Percentiles rank a stretch among this genome's conserved stretches.
phyloP scores from a whole-genome alignment of 306 rosid genomes.

The Nissolia schottii region DNA sequence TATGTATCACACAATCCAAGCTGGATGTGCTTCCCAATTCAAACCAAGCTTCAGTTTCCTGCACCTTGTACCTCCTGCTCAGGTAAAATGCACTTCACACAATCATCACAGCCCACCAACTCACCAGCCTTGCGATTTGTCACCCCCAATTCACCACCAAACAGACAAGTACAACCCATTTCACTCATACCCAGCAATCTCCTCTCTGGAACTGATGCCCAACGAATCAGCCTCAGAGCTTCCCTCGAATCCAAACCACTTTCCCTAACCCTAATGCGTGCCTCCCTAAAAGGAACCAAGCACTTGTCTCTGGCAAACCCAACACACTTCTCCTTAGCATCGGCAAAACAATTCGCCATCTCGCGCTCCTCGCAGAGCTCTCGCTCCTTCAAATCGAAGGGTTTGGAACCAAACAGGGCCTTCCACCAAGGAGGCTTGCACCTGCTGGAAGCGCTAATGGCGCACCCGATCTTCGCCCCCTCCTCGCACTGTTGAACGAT shows the following conservation, averaged over 20 bases:
- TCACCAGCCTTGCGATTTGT: conserved; percentile 53
- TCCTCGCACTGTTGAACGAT: conserved; percentile 61
- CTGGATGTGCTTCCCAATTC: background rate
- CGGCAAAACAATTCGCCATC: conserved; percentile 24
- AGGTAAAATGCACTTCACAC: conserved; percentile 30
- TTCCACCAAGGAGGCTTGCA: conserved; percentile 85
- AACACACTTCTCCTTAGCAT: conserved; percentile 39
- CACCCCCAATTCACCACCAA: conserved; percentile 3
- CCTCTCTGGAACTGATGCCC: conserved; percentile 37
- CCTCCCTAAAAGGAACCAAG: conserved; percentile 54
- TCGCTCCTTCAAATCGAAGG: conserved; percentile 46
- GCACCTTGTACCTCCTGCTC: conserved; percentile 8
- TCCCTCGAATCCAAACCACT: conserved; percentile 32
- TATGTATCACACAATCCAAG: background rate
- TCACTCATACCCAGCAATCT: conserved; percentile 12
- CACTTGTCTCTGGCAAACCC: conserved; percentile 63
- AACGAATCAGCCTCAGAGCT: conserved; percentile 37
- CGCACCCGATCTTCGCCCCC: conserved; percentile 63
- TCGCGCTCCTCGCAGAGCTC: conserved; percentile 58
- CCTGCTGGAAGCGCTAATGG: conserved; percentile 35
- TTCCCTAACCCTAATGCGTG: conserved; percentile 43
- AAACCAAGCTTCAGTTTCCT: conserved; percentile 1
- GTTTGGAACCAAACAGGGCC: conserved; percentile 34
- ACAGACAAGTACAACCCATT: background rate
- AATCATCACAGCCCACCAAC: conserved; percentile 30